phyloP scores from a whole-genome alignment of 202 grass and related monocot species.

The Cymbopogon flexuosus region DNA sequence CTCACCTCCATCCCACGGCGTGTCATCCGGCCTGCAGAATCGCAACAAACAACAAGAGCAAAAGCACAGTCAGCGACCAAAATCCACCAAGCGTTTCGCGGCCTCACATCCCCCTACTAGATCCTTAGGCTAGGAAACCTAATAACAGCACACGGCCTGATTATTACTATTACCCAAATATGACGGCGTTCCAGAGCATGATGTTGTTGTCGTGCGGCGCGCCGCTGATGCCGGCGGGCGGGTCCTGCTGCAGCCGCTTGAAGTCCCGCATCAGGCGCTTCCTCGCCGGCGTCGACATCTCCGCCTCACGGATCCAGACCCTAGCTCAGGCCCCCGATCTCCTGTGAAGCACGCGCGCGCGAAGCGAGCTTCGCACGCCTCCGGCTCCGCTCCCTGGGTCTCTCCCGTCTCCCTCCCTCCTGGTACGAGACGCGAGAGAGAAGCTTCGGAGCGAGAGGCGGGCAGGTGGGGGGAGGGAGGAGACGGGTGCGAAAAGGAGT shows the following conservation, averaged over 20 bases:
- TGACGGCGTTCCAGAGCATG: constrained; percentile 70
- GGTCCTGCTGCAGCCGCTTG: constrained; percentile 66
- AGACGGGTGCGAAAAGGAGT: neutral
- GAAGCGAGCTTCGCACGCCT: neutral
- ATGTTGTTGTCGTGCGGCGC: constrained; percentile 69
- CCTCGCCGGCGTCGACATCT: constrained; percentile 64
- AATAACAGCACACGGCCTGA: neutral
- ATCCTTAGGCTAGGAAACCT: neutral
- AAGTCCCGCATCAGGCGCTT: constrained; percentile 67
- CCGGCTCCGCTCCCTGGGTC: neutral
- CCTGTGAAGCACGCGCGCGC: neutral
- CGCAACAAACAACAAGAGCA: constrained; percentile 9
- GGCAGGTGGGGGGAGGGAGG: neutral
- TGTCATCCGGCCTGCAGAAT: constrained; percentile 76
- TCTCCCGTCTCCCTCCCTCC: neutral
- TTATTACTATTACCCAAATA: constrained; percentile 44
- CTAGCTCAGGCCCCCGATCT: constrained; percentile 5
- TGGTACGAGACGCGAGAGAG: constrained; percentile 4
- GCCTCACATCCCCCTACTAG: neutral
- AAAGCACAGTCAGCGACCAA: neutral
- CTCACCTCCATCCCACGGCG: constrained; percentile 88
- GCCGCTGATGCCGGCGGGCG: constrained; percentile 56
- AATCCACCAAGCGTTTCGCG: neutral
- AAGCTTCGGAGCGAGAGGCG: constrained; percentile 38
- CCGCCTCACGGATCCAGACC: neutral